These are phyloP conservation scores for Verbascum thapsus DNA, from an alignment of 257 asterid species.

Conservation along the genomic window DNA sequence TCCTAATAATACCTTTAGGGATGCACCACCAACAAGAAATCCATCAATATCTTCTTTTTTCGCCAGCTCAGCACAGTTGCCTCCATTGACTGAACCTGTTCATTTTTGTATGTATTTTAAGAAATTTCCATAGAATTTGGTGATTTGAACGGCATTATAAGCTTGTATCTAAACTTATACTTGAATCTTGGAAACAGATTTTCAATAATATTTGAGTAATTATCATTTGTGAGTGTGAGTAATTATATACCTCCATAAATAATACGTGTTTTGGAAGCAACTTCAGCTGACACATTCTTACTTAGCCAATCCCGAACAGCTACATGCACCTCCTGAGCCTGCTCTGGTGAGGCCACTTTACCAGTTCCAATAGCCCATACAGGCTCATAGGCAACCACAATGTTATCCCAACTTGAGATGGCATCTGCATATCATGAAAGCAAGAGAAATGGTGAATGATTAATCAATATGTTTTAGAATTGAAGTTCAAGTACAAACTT, in stretches of 20 bases:
- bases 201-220: not conserved
- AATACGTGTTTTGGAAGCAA: conserved; percentile 88
- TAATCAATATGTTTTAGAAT: not conserved
- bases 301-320: conserved; percentile 96
- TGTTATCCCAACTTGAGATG: conserved; percentile 85
- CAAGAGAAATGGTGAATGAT: conserved; percentile 10
- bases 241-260: conserved; percentile 92
- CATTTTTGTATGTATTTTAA: not conserved
- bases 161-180: conserved; percentile 6
- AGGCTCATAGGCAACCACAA: conserved; percentile 95
- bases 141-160: conserved; percentile 2
- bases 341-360: conserved; percentile 97
- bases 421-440: conserved; percentile 59
- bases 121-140: conserved; percentile 2
- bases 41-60: conserved; percentile 75
- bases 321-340: conserved; percentile 97
- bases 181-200: not conserved
- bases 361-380: conserved; percentile 99
- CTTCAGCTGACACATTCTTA: conserved; percentile 84
- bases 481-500: conserved; percentile 26
- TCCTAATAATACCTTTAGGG: conserved; percentile 65
- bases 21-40: conserved; percentile 93
- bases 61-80: conserved; percentile 88
- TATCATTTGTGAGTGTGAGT: not conserved
- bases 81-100: conserved; percentile 92